A percentile compares a stretch with the other conserved stretches of the same genome.
Conservation (phyloP, 2,329 filamentous ascomycete species). For the Leptodontidium sp. region DNA sequence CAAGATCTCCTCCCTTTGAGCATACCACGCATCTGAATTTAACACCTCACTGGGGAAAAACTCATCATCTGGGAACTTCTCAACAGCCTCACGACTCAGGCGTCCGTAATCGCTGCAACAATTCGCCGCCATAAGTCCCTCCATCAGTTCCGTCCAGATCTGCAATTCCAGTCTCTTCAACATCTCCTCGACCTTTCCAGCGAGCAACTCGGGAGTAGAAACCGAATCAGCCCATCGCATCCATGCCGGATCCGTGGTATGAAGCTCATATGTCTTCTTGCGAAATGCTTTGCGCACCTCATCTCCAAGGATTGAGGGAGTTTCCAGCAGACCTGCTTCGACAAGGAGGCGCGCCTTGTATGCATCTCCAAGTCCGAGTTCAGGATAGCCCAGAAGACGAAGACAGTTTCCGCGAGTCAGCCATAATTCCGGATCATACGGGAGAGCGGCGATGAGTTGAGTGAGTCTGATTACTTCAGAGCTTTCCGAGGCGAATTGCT, state of each 20-base stretch:
- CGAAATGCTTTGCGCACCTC: slow-evolving; percentile 42
- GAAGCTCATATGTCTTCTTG: slow-evolving; percentile 38
- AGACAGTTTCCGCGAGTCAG: slow-evolving; percentile 40
- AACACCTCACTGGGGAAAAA: slow-evolving; percentile 40
- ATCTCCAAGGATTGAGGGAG: slow-evolving; percentile 37
- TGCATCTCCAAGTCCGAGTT: slow-evolving; percentile 45
- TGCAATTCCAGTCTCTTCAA: slow-evolving; percentile 41
- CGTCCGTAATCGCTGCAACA: slow-evolving; percentile 40
- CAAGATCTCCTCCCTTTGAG: slow-evolving; percentile 36
- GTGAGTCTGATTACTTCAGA: slow-evolving; percentile 36
- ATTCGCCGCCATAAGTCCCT: slow-evolving; percentile 43
- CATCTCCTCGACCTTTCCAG: slow-evolving; percentile 33
- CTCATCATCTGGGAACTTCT: slow-evolving; percentile 41
- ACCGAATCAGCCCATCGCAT: slow-evolving; percentile 36
- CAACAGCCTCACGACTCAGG: slow-evolving; percentile 38
- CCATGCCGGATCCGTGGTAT: slow-evolving; percentile 40
- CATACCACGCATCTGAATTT: slow-evolving; percentile 41
- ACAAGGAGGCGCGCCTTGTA: slow-evolving; percentile 46
- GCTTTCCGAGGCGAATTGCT: slow-evolving; percentile 37
- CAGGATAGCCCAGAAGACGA: slow-evolving; percentile 44
- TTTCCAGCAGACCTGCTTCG: slow-evolving; percentile 38
- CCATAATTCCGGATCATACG: slow-evolving; percentile 45
- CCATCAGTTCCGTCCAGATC: slow-evolving; percentile 43
- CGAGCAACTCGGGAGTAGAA: slow-evolving; percentile 37
- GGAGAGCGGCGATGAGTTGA: slow-evolving; percentile 30